Base-by-base conservation (phyloP, 1,284 basidiomycete genomes). In the Leccinum ponderosum region DNA sequence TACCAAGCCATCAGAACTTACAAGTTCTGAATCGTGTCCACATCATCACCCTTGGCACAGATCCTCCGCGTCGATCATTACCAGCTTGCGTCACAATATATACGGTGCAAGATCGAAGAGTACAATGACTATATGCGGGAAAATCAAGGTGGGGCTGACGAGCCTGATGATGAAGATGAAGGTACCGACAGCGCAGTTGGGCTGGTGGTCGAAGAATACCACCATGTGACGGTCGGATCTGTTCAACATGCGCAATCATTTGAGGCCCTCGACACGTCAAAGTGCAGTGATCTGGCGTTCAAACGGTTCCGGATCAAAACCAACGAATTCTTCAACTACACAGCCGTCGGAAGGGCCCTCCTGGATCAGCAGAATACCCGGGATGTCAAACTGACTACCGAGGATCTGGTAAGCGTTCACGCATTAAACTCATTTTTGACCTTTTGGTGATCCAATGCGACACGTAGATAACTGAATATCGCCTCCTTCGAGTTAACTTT, bases 21-120 rank as follows among this genome's bases (percentile, higher is more conserved):
- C 35, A 14, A 27, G 25, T 27, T 27, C 25, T 27, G 25, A 27
- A 27, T 35, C 6, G 14, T 35, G 35, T 35, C 35, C 35, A 35
- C 35, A 35, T 35, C 12, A 35, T 35, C 33, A 35, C 33, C 33
- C 33, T 35, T 35, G 33, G 12, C 33, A 58, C 48, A 75, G 74
- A 70, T 74, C 42, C 55, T 72, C 37, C 15, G 55, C 12, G 60
- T 67, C 15, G 62, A 72, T 50, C 72, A 75, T 50, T 9, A 35
- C 33, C 33, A 35, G 33, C 33, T 35, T 35, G 33, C 5, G 12
- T 35, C 33, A 35, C 33, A 35, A 35, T 35, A 35, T 35, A 35
- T 35, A 35, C 33, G 12, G 33, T 35, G 33, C 33, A 35, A 35
- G 29, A 20, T 54, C 22, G 6, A 14, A 37, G 31, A 35, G 17